Base-by-base conservation (phyloP, 768 basidiomycete species). In the Auriculariales sp. region DNA sequence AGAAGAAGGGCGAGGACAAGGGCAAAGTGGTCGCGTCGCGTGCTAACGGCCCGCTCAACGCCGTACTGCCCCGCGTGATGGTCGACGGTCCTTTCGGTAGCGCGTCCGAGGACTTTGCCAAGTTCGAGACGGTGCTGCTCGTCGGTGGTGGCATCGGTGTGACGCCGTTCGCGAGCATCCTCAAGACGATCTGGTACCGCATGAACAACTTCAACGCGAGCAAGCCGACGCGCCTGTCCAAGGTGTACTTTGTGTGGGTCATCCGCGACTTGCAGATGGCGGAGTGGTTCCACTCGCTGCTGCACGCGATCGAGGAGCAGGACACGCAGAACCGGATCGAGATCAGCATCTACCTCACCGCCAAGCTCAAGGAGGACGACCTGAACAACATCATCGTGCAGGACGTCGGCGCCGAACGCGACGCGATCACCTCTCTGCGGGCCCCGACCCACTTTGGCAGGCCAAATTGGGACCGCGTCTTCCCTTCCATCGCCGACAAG, bases 91-190 rank as follows among this genome's bases (percentile, higher is more conserved):
- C 93, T 3, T 97, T 95, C 61, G 93, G 93, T 12, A 82, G 78
- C 53, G 90, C 93, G 7, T 82, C 79, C 34, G 93, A 98, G 63
- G 90, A 93, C 61, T 93, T 86, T 61, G 69, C 87, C 61, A 90
- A 89, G 52, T 92, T 78, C 56, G 91, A 95, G 67, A 85, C 88
- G 1, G 74, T 92, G 30, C 66, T 94, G 28, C 77, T 95, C 32
- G 87, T 93, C 44, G 92, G 90, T 55, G 91, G 86, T 50, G 94
- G 93, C 65, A 97, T 98, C 53, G 93, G 93, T 57, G 91, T 95
- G 30, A 95, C 93, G 0, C 93, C 93, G 2, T 95, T 97, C 58
- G 91, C 93, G 48, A 89, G 86, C 47, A 89, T 88, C 57, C 66
- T 89, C 49, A 89, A 93, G 64, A 82, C 84, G 12, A 88, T 93